Evolutionary conservation across 164 flowering plant genomes (phyloP), one percentile per base, ranked within the genome.

Genomic region (Chloranthus sessilifolius): DNA sequence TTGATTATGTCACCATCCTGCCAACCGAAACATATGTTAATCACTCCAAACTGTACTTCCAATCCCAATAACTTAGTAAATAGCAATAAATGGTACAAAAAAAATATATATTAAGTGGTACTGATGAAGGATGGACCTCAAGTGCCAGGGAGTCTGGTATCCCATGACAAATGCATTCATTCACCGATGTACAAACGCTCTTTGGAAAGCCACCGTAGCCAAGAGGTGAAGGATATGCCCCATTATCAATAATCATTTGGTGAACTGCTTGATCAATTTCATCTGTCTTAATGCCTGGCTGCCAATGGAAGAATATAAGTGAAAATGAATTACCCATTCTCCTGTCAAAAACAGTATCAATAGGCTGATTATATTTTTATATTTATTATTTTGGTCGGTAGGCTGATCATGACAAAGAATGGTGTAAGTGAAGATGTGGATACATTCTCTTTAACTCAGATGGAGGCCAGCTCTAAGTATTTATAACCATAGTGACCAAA

Each of bases 111-210:
- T n/a, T n/a, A n/a, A n/a, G n/a, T n/a, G n/a, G n/a, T 25, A 25
- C 15, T 42, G 26, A 55, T 27, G 47, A 11, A 48, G 21, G 37
- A 60, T 48, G 48, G 28, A 89, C 97, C 99, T 94, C 95, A 60
- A 94, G 90, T 20, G 74, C 66, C 57, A 88, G 81, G 15, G 99
- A 94, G 67, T 94, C 97, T 28, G 99, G 99, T 37, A 94, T 94
- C 51, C 99, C 99, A 68, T 94, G 99, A 81, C 96, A 94, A 63
- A 94, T 94, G 66, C 97, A 94, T 62, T 94, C 99, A 68, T 94
- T 94, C 53, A 94, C 87, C 21, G 99, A 94, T 52, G 99, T 94
- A 69, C 99, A 94, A 9, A 92, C 99, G 72, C 99, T 94, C 74
- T 94, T 94, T 30, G 97, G 99, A 60, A 89, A 94, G 22, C 99